These are phyloP conservation scores for Tuber brumale DNA, from an alignment of 495 filamentous ascomycete genomes.

Conservation along the genomic window DNA sequence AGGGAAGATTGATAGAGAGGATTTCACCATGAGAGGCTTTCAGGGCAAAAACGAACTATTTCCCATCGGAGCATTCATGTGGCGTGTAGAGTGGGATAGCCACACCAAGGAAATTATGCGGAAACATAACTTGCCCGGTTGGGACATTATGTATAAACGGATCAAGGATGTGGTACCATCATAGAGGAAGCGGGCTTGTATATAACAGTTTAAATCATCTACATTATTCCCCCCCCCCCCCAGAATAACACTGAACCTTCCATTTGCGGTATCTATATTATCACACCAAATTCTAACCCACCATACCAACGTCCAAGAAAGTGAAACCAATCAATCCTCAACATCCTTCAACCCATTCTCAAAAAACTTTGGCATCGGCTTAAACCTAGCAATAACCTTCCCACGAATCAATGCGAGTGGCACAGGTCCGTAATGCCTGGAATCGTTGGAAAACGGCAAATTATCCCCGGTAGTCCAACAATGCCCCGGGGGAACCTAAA, in stretches of 20 bases:
- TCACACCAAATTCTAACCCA: neutral
- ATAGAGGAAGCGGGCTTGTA: neutral
- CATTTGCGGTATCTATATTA: neutral
- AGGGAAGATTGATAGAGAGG: conserved; percentile 51
- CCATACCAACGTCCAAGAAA: neutral
- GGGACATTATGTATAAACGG: conserved; percentile 76
- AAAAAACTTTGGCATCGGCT: conserved; percentile 25
- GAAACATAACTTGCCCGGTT: conserved; percentile 62
- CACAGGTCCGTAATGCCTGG: conserved; percentile 74
- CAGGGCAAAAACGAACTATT: conserved; percentile 59
- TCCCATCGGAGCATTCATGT: conserved; percentile 76
- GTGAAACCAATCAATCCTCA: conserved; percentile 5
- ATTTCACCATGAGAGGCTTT: conserved; percentile 66
- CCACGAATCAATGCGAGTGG: conserved; percentile 78
- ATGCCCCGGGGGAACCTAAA: conserved; percentile 78
- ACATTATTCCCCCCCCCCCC: neutral
- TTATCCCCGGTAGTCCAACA: conserved; percentile 88
- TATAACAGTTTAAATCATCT: neutral
- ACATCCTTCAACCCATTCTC: conserved; percentile 21
- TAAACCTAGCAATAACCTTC: conserved; percentile 64
- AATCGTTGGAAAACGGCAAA: conserved; percentile 72
- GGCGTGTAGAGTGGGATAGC: conserved; percentile 85
- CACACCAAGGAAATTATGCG: conserved; percentile 78
- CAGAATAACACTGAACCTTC: neutral
- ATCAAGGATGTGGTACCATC: conserved; percentile 49